Evolutionary conservation across 495 filamentous ascomycete genomes (phyloP).

Genomic region (Talaromyces thailandensis): DNA sequence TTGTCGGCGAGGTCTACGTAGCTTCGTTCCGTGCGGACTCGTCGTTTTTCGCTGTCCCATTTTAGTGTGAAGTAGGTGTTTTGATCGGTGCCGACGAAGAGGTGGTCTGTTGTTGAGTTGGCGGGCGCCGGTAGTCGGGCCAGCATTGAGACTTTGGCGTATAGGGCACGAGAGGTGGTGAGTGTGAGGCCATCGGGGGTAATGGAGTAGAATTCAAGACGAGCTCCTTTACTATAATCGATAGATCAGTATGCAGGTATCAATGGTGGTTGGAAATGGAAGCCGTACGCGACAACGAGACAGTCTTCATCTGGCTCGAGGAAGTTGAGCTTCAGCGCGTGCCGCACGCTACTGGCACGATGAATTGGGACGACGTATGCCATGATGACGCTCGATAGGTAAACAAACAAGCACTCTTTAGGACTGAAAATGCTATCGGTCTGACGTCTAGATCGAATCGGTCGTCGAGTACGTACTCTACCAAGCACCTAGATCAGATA

Average conservation of each 20-base stretch:
- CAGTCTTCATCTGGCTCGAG: slow-evolving; percentile 65
- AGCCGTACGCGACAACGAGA: slow-evolving; percentile 74
- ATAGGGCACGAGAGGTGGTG: slow-evolving; percentile 56
- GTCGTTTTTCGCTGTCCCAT: slow-evolving; percentile 60
- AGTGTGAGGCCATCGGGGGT: slow-evolving; percentile 52
- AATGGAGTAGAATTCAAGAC: slow-evolving; percentile 73
- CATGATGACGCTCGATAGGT: slow-evolving; percentile 41
- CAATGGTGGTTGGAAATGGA: not conserved
- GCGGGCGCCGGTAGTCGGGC: slow-evolving; percentile 65
- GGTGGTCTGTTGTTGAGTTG: slow-evolving; percentile 66
- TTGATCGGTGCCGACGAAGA: slow-evolving; percentile 88
- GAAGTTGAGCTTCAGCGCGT: slow-evolving; percentile 75
- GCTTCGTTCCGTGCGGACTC: slow-evolving; percentile 58
- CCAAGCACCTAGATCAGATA: not conserved
- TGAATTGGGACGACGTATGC: slow-evolving; percentile 94
- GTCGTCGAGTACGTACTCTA: not conserved
- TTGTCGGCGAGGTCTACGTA: slow-evolving; percentile 71
- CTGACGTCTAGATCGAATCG: not conserved
- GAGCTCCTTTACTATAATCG: slow-evolving; percentile 69
- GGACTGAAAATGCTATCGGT: not conserved
- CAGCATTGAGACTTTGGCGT: slow-evolving; percentile 79
- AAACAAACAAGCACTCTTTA: not conserved
- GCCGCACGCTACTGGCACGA: slow-evolving; percentile 76
- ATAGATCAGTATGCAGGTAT: slow-evolving; percentile 8
- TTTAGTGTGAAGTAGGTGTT: slow-evolving; percentile 81